Evolutionary conservation across 1,139 yeast species (phyloP).

Genomic region (Zhuliangozyma blackwelliae): DNA sequence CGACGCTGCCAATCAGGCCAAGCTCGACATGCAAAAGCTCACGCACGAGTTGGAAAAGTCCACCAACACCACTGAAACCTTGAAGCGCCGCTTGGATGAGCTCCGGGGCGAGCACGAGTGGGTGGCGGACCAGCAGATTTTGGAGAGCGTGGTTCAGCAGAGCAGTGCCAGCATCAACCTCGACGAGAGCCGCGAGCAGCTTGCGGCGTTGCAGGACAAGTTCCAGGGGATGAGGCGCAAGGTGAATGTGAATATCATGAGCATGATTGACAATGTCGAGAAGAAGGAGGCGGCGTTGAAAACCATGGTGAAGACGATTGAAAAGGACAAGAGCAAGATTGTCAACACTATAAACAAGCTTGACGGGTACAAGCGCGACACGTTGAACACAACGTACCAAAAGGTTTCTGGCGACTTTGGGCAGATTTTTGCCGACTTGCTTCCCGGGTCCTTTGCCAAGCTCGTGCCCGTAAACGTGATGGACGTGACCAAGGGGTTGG

Average conservation of each 20-base stretch:
- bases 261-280: conserved; percentile 91
- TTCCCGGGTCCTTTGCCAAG: conserved; percentile 90
- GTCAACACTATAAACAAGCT: conserved; percentile 83
- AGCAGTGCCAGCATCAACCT: conserved; percentile 51
- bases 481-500: conserved; percentile 88
- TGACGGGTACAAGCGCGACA: conserved; percentile 81
- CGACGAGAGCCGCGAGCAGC: conserved; percentile 56
- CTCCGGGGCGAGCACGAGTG: conserved; percentile 62
- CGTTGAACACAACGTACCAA: conserved; percentile 77
- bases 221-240: conserved; percentile 75
- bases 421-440: conserved; percentile 78
- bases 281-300: conserved; percentile 77
- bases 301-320: conserved; percentile 82
- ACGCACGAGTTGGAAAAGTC: conserved; percentile 64
- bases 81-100: conserved; percentile 42
- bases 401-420: conserved; percentile 90
- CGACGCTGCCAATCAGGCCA: conserved; percentile 45
- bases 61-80: conserved; percentile 35
- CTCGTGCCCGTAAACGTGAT: conserved; percentile 74
- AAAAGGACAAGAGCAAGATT: conserved; percentile 84
- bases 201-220: conserved; percentile 54
- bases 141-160: conserved; percentile 50
- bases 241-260: conserved; percentile 86
- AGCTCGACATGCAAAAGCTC: conserved; percentile 55
- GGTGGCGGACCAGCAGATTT: conserved; percentile 63